Percentiles rank a stretch among this genome's conserved stretches.
Evolutionary conservation across 2,329 filamentous ascomycete genomes (phyloP).

Genomic region (Hymenoscyphus occultus): DNA sequence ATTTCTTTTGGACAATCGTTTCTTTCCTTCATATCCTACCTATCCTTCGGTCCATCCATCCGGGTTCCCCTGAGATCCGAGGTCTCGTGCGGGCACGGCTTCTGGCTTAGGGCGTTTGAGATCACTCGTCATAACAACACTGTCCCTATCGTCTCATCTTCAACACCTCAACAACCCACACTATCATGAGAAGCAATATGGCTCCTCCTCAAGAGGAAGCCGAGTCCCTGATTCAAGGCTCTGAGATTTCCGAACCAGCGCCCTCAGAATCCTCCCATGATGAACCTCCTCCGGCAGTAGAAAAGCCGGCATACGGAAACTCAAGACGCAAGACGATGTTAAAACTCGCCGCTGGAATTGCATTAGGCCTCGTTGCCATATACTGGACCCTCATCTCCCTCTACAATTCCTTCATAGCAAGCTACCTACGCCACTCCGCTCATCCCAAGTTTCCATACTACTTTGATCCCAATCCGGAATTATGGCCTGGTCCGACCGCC

Average conservation of each 20-base stretch:
- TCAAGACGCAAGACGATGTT: conserved; percentile 7
- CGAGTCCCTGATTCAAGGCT: conserved; percentile 8
- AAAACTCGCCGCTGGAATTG: conserved; percentile 9
- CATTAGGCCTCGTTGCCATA: conserved; percentile 9
- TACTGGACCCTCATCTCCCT: conserved; percentile 25
- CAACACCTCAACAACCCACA: background rate
- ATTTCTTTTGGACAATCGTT: no score
- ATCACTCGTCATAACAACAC: background rate
- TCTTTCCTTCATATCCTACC: background rate
- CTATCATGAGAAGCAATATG: conserved; percentile 7
- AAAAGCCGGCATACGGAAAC: background rate
- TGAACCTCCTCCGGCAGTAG: background rate
- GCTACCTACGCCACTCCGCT: background rate
- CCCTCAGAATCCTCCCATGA: background rate
- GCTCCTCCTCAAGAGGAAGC: conserved; percentile 7
- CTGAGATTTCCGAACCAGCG: background rate
- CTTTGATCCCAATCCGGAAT: conserved; percentile 59
- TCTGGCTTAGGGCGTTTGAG: background rate
- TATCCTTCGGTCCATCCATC: background rate
- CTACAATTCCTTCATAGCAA: background rate
- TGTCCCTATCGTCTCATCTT: background rate
- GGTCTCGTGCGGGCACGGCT: background rate
- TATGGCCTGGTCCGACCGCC: conserved; percentile 64
- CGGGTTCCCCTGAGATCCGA: background rate
- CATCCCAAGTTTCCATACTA: conserved; percentile 53